Evolutionary conservation across 192 early-diverging fungal genomes (phyloP).

Genomic region (Allomyces arbusculus): DNA sequence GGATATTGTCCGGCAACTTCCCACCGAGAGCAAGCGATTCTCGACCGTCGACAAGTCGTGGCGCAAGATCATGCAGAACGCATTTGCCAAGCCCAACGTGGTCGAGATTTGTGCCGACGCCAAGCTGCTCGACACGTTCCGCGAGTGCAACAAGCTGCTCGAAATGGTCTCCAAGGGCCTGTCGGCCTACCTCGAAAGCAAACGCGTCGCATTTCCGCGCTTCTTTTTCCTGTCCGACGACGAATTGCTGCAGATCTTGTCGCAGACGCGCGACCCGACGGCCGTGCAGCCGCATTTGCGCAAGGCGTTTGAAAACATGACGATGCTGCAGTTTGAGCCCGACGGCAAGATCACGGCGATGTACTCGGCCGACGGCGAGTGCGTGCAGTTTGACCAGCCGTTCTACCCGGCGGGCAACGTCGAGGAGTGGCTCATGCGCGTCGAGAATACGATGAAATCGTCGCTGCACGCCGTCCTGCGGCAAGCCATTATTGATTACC

Average conservation of each 20-base stretch:
- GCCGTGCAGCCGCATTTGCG: slow-evolving; percentile 96
- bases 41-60: slow-evolving; percentile 85
- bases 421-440: slow-evolving; percentile 86
- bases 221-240: slow-evolving; percentile 99
- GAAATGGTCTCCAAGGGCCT: slow-evolving; percentile 93
- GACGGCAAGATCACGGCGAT: slow-evolving; percentile 51
- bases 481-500: slow-evolving; percentile 11
- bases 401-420: slow-evolving; percentile 69
- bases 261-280: slow-evolving; percentile 83
- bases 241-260: slow-evolving; percentile 96
- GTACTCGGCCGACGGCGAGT: slow-evolving; percentile 83
- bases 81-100: slow-evolving; percentile 92
- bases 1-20: slow-evolving; percentile 7
- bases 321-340: slow-evolving; percentile 58
- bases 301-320: slow-evolving; percentile 98
- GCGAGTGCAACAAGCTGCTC: slow-evolving; percentile 75
- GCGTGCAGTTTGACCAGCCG: slow-evolving; percentile 53
- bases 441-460: slow-evolving; percentile 85
- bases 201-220: slow-evolving; percentile 88
- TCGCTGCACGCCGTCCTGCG: slow-evolving; percentile 51
- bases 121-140: slow-evolving; percentile 85
- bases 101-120: slow-evolving; percentile 82
- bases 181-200: slow-evolving; percentile 93
- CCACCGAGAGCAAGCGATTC: slow-evolving; percentile 84
- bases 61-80: slow-evolving; percentile 89